Conservation (phyloP, 1,284 basidiomycete genomes). For the Ustilago shanxiensis region DNA sequence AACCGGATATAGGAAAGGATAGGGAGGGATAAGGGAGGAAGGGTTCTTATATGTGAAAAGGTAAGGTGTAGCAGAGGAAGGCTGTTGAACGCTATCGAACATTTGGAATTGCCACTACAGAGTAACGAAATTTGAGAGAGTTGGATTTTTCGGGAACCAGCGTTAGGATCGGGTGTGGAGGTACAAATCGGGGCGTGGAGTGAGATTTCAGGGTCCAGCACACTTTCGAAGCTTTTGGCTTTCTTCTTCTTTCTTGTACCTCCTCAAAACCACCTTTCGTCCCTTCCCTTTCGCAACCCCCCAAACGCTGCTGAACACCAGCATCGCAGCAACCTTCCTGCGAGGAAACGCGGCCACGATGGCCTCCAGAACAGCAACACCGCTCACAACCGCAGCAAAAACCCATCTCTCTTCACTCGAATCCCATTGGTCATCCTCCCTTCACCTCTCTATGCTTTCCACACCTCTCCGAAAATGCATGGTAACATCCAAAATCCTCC, state of each 20-base stretch:
- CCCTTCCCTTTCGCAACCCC: too few species aligned
- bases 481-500: conserved; percentile 31
- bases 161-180: conserved; percentile 32
- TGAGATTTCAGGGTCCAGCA: conserved; percentile 31
- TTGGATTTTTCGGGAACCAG: conserved; percentile 15
- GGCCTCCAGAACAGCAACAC: background rate
- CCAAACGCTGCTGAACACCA: background rate
- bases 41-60: background rate
- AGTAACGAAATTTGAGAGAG: background rate
- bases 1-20: too few species aligned
- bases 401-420: conserved; percentile 15
- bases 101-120: conserved; percentile 8
- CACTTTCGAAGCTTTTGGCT: background rate
- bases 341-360: too few species aligned
- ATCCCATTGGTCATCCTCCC: conserved; percentile 24
- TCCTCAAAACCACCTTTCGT: too few species aligned
- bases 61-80: conserved; percentile 12
- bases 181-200: conserved; percentile 8
- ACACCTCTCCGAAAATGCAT: conserved; percentile 35
- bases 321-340: too few species aligned
- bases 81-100: conserved; percentile 28
- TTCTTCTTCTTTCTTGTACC: conserved; percentile 8
- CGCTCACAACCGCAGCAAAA: background rate
- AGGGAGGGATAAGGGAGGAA: background rate
- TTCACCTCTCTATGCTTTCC: conserved; percentile 34